Evolutionary conservation across 768 basidiomycete species (phyloP).

Genomic region (Lentinula sp.): DNA sequence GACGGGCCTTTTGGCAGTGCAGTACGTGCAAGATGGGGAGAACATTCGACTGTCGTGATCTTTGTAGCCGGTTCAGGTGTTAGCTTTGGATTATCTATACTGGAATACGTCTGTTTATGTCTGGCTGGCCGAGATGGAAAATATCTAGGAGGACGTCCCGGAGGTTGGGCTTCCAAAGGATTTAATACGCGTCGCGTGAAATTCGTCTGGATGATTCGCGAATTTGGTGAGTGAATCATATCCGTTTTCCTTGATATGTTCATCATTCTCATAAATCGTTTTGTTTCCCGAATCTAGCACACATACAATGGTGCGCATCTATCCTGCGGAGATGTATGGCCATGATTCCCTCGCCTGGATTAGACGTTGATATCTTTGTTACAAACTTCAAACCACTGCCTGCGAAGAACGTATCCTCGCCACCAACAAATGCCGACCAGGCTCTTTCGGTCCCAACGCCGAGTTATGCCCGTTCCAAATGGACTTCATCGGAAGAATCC

Average conservation of each 20-base stretch:
- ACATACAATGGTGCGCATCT: slow-evolving; percentile 73
- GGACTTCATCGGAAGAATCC: not conserved
- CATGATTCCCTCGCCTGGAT: slow-evolving; percentile 37
- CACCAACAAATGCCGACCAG: not conserved
- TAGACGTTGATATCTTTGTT: slow-evolving; percentile 72
- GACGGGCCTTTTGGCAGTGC: slow-evolving; percentile 71
- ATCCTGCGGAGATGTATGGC: slow-evolving; percentile 56
- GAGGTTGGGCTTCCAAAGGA: slow-evolving; percentile 33
- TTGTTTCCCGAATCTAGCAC: slow-evolving; percentile 33
- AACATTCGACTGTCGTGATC: slow-evolving; percentile 53
- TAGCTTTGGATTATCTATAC: slow-evolving; percentile 60
- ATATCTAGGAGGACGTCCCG: slow-evolving; percentile 38
- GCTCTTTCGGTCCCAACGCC: not conserved
- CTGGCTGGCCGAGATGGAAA: slow-evolving; percentile 49
- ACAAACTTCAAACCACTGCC: slow-evolving; percentile 40
- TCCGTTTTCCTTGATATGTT: not conserved
- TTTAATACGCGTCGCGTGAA: slow-evolving; percentile 50
- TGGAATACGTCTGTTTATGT: slow-evolving; percentile 57
- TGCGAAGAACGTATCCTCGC: not conserved
- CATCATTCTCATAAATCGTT: not conserved
- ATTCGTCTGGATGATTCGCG: slow-evolving; percentile 74
- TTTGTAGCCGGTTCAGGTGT: slow-evolving; percentile 72
- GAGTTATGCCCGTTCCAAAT: not conserved
- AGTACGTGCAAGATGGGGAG: slow-evolving; percentile 50
- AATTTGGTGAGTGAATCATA: slow-evolving; percentile 50